These are phyloP conservation scores for Clathrospora elynae DNA, from an alignment of 2,329 filamentous ascomycete genomes.

Conservation along the genomic window DNA sequence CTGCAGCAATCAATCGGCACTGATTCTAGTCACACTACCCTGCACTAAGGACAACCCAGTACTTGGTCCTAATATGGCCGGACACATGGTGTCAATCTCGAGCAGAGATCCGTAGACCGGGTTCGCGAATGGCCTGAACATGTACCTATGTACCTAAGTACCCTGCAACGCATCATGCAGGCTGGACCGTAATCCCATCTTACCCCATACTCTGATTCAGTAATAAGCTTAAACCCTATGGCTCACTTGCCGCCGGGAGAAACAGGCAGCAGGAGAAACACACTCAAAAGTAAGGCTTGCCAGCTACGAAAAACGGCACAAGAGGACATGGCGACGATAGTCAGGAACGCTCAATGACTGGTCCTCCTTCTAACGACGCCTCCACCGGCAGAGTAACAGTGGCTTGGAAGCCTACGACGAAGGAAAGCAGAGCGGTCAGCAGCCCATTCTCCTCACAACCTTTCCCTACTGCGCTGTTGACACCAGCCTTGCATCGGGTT, in stretches of 20 bases:
- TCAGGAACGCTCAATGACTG: conserved; percentile 11
- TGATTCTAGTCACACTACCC: conserved; percentile 1
- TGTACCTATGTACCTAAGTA: conserved; percentile 25
- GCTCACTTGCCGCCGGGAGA: not conserved
- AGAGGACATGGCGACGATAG: not conserved
- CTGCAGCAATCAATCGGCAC: conserved; percentile 8
- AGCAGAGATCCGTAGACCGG: conserved; percentile 23
- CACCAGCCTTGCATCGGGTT: conserved; percentile 12
- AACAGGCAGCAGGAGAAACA: conserved; percentile 2
- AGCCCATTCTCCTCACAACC: conserved; percentile 16
- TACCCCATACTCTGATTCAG: not conserved
- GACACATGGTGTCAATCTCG: conserved; percentile 10
- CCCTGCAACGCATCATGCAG: conserved; percentile 4
- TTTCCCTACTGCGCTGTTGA: conserved; percentile 4
- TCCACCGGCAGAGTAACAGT: conserved; percentile 33
- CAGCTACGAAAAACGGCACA: too few relatives aligned
- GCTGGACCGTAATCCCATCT: conserved; percentile 1
- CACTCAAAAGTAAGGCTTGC: too few relatives aligned
- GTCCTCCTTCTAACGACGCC: conserved; percentile 18
- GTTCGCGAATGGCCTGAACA: conserved; percentile 18
- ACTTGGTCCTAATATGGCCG: conserved; percentile 1
- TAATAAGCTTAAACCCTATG: not conserved
- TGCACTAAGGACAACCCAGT: conserved; percentile 5
- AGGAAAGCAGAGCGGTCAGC: conserved; percentile 23
- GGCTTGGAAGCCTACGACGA: conserved; percentile 32